Evolutionary conservation across 352 stramenopile genomes (phyloP).

Genomic region (Thraustotheca clavata): DNA sequence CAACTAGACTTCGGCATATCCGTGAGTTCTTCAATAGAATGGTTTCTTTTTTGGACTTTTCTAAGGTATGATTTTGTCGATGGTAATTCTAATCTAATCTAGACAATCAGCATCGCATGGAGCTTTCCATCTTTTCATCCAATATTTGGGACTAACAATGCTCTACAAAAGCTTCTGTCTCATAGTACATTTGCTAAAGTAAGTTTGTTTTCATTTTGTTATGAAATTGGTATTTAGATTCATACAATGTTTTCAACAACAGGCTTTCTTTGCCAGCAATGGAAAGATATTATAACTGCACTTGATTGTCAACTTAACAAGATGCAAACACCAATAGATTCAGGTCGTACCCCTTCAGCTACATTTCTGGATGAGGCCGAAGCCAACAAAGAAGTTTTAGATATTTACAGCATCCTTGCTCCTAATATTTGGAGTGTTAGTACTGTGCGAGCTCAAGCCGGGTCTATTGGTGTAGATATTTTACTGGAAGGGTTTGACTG

Average conservation of each 20-base stretch:
- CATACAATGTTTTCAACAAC: slow-evolving; percentile 11
- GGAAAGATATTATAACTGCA: slow-evolving; percentile 13
- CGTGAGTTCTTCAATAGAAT: background rate
- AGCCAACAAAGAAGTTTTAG: slow-evolving; percentile 39
- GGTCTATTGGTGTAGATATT: slow-evolving; percentile 49
- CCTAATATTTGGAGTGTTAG: slow-evolving; percentile 44
- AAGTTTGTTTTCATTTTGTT: too few species aligned
- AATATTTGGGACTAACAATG: background rate
- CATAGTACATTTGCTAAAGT: background rate
- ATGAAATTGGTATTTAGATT: too few species aligned
- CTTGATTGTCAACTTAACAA: slow-evolving; percentile 3
- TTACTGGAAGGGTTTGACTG: slow-evolving; percentile 57
- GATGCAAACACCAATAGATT: background rate
- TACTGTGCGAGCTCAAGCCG: slow-evolving; percentile 46
- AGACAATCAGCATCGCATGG: background rate
- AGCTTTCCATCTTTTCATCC: background rate
- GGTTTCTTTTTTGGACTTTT: background rate
- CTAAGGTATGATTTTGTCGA: slow-evolving; percentile 5
- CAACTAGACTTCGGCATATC: background rate
- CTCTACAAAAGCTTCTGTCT: slow-evolving; percentile 8
- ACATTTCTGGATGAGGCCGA: slow-evolving; percentile 27
- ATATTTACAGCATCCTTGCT: slow-evolving; percentile 45
- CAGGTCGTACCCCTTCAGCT: slow-evolving; percentile 7
- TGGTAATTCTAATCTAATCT: background rate
- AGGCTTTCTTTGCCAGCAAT: slow-evolving; percentile 26